Evolutionary conservation across 441 rosid species (phyloP).

Genomic region (Populus trichocarpa): DNA sequence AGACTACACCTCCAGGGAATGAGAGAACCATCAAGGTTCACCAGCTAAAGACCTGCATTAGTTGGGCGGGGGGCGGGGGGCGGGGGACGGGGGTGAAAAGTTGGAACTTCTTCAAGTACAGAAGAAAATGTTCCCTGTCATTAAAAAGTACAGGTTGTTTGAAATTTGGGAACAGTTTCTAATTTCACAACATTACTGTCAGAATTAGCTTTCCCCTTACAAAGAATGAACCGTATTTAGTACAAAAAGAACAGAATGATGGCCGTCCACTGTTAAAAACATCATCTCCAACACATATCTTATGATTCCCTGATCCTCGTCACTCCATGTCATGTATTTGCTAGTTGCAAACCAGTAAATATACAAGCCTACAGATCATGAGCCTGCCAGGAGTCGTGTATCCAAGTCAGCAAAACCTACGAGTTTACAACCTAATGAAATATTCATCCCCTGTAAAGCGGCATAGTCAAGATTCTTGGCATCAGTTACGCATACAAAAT

Average conservation of each 20-base stretch:
- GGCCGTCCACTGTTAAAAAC: not conserved
- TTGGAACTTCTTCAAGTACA: not conserved
- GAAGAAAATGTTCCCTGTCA: constrained; percentile 1
- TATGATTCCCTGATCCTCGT: constrained; percentile 11
- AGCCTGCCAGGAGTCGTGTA: constrained; percentile 9
- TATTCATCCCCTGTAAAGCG: constrained; percentile 17
- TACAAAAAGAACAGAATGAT: constrained; percentile 7
- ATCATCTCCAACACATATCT: constrained; percentile 10
- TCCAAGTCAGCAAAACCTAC: constrained; percentile 29
- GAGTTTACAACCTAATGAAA: constrained; percentile 32
- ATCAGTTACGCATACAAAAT: constrained; percentile 13
- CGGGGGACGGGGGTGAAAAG: no score
- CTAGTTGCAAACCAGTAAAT: constrained; percentile 19
- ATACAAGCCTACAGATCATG: constrained; percentile 21
- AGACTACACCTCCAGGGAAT: no score
- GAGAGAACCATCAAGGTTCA: no score
- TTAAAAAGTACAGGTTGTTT: constrained; percentile 13
- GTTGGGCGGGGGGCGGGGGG: no score
- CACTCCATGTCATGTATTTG: constrained; percentile 4
- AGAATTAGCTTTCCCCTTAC: constrained; percentile 5
- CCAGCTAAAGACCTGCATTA: no score
- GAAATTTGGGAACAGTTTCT: constrained; percentile 1
- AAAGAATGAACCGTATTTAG: constrained; percentile 12
- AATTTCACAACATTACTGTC: constrained; percentile 24
- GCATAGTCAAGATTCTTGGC: constrained; percentile 18